phyloP scores from a whole-genome alignment of 1,139 yeast genomes.

The Suhomyces maxii region DNA sequence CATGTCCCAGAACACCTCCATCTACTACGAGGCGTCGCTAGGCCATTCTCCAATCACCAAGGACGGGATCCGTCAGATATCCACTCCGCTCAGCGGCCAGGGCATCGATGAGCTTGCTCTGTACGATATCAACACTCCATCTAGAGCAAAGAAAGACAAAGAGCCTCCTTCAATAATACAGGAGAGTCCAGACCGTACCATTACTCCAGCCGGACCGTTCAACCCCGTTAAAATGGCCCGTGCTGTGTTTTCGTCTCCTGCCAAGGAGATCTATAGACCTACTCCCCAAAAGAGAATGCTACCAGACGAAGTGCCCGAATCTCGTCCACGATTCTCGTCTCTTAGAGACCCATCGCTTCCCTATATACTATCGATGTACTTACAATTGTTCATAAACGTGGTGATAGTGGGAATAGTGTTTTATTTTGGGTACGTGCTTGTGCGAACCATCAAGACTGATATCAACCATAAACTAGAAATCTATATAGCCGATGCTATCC shows the following conservation, averaged over 20 bases:
- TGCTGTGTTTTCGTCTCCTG: conserved; percentile 43
- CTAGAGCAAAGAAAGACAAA: background rate
- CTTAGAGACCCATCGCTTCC: conserved; percentile 56
- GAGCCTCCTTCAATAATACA: background rate
- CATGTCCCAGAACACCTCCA: background rate
- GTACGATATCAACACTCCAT: conserved; percentile 2
- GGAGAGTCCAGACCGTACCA: background rate
- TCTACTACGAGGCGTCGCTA: conserved; percentile 6
- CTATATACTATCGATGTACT: conserved; percentile 64
- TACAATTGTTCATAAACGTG: conserved; percentile 69
- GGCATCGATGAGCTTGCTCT: conserved; percentile 5
- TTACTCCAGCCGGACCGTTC: conserved; percentile 7
- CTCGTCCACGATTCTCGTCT: background rate
- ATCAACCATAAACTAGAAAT: conserved; percentile 67
- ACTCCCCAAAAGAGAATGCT: background rate
- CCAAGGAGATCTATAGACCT: conserved; percentile 19
- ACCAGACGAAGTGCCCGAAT: conserved; percentile 2
- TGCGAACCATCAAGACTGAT: conserved; percentile 66
- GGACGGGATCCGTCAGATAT: conserved; percentile 15
- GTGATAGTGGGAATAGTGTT: conserved; percentile 55
- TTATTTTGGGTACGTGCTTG: conserved; percentile 54
- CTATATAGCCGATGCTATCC: conserved; percentile 57
- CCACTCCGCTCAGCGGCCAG: conserved; percentile 15
- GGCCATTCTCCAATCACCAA: conserved; percentile 14
- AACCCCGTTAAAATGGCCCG: conserved; percentile 46